Percentiles rank a stretch among this genome's conserved stretches.
Conservation (phyloP, 257 asterid genomes). For the Echium plantagineum region DNA sequence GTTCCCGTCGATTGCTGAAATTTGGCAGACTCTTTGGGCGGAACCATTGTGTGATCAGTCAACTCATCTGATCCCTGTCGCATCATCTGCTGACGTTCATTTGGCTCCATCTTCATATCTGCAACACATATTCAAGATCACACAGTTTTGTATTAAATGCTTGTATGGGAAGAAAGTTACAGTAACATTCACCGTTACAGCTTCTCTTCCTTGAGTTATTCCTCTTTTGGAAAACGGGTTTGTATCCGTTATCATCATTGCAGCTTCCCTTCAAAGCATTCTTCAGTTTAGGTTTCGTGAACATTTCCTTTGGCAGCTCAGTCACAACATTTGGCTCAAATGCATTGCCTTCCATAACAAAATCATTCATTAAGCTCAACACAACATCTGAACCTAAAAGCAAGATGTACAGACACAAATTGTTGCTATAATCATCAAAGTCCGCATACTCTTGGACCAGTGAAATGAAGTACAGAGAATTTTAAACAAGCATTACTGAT, state of each 20-base stretch:
- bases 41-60: background rate
- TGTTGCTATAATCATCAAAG: constrained; percentile 21
- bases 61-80: background rate
- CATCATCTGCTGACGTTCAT: background rate
- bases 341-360: constrained; percentile 32
- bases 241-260: constrained; percentile 13
- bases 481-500: background rate
- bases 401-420: no score
- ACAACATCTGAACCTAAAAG: background rate
- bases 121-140: background rate
- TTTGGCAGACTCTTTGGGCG: background rate
- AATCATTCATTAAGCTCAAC: background rate
- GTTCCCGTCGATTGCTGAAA: background rate
- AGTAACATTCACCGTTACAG: constrained; percentile 22
- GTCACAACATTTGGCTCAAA: constrained; percentile 42
- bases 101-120: constrained; percentile 3
- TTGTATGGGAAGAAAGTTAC: background rate
- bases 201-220: constrained; percentile 15
- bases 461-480: background rate
- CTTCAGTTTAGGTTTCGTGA: constrained; percentile 45
- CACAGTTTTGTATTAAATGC: no score
- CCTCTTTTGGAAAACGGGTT: constrained; percentile 29
- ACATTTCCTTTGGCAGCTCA: constrained; percentile 49
- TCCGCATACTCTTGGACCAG: constrained; percentile 16
- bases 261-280: constrained; percentile 10